Evolutionary conservation across 2,329 filamentous ascomycete genomes (phyloP).

Genomic region (Colletotrichum noveboracense): DNA sequence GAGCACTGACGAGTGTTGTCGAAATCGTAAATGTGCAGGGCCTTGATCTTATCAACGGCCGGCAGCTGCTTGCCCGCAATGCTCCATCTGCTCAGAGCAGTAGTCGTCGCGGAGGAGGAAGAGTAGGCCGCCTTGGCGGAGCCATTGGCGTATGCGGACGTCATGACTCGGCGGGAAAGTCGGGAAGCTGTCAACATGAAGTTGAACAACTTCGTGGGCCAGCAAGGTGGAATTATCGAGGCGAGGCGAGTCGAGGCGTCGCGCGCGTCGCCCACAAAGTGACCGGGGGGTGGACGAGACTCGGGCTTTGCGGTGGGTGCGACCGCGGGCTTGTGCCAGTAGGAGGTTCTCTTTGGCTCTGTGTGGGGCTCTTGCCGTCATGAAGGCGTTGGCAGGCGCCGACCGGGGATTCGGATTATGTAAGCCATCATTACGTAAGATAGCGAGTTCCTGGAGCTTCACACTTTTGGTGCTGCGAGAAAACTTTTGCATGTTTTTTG

Average conservation of each 20-base stretch:
- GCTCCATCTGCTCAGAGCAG: conserved; percentile 84
- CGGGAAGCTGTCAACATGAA: conserved; percentile 25
- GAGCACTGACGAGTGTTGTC: conserved; percentile 79
- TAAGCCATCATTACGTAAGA: neutral
- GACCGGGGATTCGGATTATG: neutral
- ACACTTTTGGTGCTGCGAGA: neutral
- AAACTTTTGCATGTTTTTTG: neutral
- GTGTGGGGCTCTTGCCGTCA: conserved; percentile 7
- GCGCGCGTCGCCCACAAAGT: conserved; percentile 3
- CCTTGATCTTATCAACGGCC: conserved; percentile 72
- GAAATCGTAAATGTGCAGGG: conserved; percentile 95
- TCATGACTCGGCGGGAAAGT: conserved; percentile 22
- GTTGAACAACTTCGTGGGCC: conserved; percentile 10
- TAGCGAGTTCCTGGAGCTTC: neutral
- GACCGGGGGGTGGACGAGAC: neutral
- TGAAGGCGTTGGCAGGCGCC: neutral
- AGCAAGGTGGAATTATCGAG: neutral
- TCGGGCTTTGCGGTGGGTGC: conserved; percentile 8
- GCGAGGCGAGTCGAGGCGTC: neutral
- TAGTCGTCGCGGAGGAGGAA: conserved; percentile 59
- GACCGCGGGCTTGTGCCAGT: conserved; percentile 11
- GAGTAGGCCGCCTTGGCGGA: conserved; percentile 17
- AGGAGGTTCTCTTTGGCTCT: neutral
- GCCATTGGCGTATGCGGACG: conserved; percentile 23
- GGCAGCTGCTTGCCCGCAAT: conserved; percentile 71